Evolutionary conservation across 805 yeast genomes (phyloP).

Genomic region (Blastobotrys peoriensis): DNA sequence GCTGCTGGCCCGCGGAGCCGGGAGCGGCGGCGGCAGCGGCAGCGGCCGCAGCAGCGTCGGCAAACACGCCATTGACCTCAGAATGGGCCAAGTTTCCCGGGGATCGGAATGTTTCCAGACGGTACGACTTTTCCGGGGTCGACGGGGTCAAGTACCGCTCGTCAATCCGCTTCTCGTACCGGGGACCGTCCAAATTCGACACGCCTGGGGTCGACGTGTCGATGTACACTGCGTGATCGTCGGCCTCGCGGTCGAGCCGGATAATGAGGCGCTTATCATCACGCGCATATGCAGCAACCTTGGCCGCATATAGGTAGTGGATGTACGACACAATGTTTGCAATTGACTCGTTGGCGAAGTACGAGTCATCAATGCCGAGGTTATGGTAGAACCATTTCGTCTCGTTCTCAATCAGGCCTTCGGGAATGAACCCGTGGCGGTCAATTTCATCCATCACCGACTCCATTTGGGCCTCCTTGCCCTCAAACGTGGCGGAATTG

Average conservation of each 20-base stretch:
- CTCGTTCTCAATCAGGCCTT: conserved; percentile 74
- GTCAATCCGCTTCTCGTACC: conserved; percentile 74
- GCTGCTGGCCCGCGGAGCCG: conserved; percentile 41
- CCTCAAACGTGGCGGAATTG: conserved; percentile 67
- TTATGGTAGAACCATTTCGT: conserved; percentile 83
- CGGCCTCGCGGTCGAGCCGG: conserved; percentile 71
- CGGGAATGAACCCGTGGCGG: conserved; percentile 84
- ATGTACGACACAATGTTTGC: conserved; percentile 77
- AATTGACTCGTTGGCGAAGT: conserved; percentile 80
- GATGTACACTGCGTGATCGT: conserved; percentile 86
- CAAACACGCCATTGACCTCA: conserved; percentile 7
- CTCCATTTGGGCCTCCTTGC: conserved; percentile 74
- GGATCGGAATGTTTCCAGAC: conserved; percentile 76
- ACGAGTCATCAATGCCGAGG: conserved; percentile 87
- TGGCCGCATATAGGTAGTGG: conserved; percentile 85
- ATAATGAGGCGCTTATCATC: conserved; percentile 53
- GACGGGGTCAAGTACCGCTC: conserved; percentile 54
- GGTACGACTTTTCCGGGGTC: conserved; percentile 40
- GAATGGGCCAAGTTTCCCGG: conserved; percentile 28
- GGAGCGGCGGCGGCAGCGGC: too few species aligned
- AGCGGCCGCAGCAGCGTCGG: conserved; percentile 10
- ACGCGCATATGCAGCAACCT: conserved; percentile 78
- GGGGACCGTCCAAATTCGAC: conserved; percentile 38
- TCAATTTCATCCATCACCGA: conserved; percentile 76
- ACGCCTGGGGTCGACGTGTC: conserved; percentile 59